Evolutionary conservation across 2,329 filamentous ascomycete species (phyloP), one percentile per base, ranked within the genome.

Genomic region (Fusarium coicis): DNA sequence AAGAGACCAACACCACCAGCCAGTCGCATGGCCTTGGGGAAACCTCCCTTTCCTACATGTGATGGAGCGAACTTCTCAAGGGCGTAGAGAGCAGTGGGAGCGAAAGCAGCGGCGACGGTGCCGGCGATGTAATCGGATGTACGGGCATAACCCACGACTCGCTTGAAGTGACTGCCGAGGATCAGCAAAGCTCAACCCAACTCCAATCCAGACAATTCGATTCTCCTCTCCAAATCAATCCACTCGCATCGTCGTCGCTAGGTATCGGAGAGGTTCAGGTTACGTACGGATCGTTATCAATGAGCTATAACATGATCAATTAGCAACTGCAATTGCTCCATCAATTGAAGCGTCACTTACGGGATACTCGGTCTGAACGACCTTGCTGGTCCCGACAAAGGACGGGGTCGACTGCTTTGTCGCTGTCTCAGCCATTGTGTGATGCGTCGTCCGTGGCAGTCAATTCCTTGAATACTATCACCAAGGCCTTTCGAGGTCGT

Each of bases 271-370:
- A 44, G 52, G 54, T 40, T 69, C 39, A 32, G 28, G 46, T 55
- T 63, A 83, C 82, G 65, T 95, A 98, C 95, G 96, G 96, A 85
- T 99, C 96, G 87, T 94, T 97, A 87, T 99, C 96, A 85, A 99
- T 98, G 86, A 98, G 93, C 96, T 99, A 85, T 76, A 80, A 85
- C 76, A 80, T 80, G 72, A 66, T 52, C 78, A 73, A 68, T 74
- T 66, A 74, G 74, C 68, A 65, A 68, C 61, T 53, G 54, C 64
- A 65, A 74, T 77, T 78, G 72, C 72, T 67, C 61, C 43, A 52
- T 36, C 73, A 74, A 72, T 68, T 58, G 72, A 21, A 52, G 11
- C 59, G 34, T 64, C 69, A 87, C 93, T 80, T 86, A 98, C 96
- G 66, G 96, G 96, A 83, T 93, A 98, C 69, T 96, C 92, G 78